phyloP scores from a whole-genome alignment of 2,329 filamentous ascomycete genomes.

The Hypocreales sp. region DNA sequence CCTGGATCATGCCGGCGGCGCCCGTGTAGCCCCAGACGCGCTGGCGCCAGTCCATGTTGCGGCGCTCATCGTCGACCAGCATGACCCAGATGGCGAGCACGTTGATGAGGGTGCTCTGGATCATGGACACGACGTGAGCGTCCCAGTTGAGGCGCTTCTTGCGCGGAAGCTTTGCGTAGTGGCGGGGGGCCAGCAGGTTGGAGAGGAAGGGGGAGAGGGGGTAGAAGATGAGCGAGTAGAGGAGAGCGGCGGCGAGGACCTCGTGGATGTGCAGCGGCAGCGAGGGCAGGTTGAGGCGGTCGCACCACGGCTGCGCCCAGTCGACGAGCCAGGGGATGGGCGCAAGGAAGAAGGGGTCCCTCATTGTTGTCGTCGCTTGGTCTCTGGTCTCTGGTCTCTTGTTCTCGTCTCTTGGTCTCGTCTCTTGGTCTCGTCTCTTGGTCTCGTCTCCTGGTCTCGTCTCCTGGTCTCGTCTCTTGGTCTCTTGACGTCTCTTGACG shows the following conservation, averaged over 20 bases:
- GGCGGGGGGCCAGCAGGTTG: slow-evolving; percentile 39
- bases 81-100: slow-evolving; percentile 60
- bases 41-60: slow-evolving; percentile 48
- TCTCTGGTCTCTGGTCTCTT: too few relatives aligned
- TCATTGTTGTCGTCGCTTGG: too few relatives aligned
- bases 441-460: too few relatives aligned
- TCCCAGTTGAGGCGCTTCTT: slow-evolving; percentile 66
- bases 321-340: slow-evolving; percentile 40
- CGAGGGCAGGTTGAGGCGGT: slow-evolving; percentile 44
- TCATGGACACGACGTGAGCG: slow-evolving; percentile 70
- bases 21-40: slow-evolving; percentile 69
- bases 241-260: slow-evolving; percentile 45
- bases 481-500: too few relatives aligned
- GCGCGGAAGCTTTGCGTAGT: slow-evolving; percentile 47
- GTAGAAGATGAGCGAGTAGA: slow-evolving; percentile 55
- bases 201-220: slow-evolving; percentile 55
- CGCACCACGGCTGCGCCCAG: slow-evolving; percentile 47
- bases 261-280: slow-evolving; percentile 69
- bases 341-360: slow-evolving; percentile 54
- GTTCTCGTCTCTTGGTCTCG: too few relatives aligned
- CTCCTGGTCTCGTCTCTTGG: too few relatives aligned
- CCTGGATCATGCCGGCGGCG: slow-evolving; percentile 55
- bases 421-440: too few relatives aligned
- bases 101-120: slow-evolving; percentile 63
- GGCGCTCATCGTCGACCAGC: slow-evolving; percentile 49